Evolutionary conservation across 306 rosid species (phyloP).

Genomic region (Prunus salicina): DNA sequence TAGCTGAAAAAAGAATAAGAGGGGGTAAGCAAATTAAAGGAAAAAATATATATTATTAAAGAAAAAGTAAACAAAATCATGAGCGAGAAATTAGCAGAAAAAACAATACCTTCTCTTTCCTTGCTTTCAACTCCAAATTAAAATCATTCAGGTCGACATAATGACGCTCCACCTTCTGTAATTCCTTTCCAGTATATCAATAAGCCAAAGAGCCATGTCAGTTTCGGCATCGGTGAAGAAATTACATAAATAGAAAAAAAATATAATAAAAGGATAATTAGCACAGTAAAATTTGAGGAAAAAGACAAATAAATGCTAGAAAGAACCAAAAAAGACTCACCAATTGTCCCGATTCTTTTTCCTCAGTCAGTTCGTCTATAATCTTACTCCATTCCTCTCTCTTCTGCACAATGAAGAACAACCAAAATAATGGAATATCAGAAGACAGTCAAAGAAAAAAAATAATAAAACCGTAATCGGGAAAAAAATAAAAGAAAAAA

Average conservation of each 20-base stretch:
- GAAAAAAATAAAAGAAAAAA: background rate
- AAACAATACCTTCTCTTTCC: conserved; percentile 36
- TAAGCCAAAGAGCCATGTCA: too few species aligned
- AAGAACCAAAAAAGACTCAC: conserved; percentile 28
- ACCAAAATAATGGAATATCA: background rate
- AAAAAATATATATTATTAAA: background rate
- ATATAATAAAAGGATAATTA: background rate
- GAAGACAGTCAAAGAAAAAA: background rate
- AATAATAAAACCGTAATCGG: background rate
- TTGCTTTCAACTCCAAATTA: conserved; percentile 43
- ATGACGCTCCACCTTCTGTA: conserved; percentile 32
- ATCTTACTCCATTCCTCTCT: conserved; percentile 33
- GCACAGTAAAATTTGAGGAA: background rate
- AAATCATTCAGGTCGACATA: conserved; percentile 15
- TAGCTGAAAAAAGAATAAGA: conserved; percentile 33
- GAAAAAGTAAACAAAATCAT: background rate
- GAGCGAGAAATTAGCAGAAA: background rate
- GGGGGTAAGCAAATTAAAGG: background rate
- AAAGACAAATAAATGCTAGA: background rate
- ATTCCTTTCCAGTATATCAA: conserved; percentile 33
- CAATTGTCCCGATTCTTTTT: conserved; percentile 19
- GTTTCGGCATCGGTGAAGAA: background rate
- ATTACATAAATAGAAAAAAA: conserved; percentile 7
- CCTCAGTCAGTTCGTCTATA: conserved; percentile 24
- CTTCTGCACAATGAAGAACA: conserved; percentile 30